Percentiles rank a stretch among this genome's conserved stretches.
These are phyloP conservation scores for Diplodia intermedia DNA, from an alignment of 2,329 filamentous ascomycete genomes.

Conservation along the genomic window DNA sequence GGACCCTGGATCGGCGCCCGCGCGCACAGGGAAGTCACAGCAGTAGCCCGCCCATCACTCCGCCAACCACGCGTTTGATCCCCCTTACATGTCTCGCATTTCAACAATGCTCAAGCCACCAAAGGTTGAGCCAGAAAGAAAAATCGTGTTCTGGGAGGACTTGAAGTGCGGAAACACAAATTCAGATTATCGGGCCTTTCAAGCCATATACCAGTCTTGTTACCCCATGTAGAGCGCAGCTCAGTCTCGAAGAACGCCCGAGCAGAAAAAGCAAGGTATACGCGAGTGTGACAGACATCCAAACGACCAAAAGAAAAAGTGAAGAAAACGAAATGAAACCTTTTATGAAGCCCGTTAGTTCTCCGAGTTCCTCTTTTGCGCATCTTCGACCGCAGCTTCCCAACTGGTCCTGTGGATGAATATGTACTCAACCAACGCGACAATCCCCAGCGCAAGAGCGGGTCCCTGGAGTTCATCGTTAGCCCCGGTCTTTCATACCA, in stretches of 20 bases:
- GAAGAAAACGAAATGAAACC: background rate
- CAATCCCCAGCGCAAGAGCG: conserved; percentile 69
- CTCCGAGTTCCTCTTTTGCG: conserved; percentile 61
- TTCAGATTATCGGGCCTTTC: background rate
- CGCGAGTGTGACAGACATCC: background rate
- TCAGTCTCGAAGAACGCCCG: background rate
- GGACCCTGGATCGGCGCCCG: background rate
- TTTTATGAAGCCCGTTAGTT: conserved; percentile 38
- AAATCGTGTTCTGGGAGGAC: background rate
- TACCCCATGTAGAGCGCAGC: background rate
- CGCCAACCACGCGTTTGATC: too few relatives aligned
- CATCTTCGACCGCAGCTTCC: conserved; percentile 66
- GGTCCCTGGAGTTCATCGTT: conserved; percentile 46
- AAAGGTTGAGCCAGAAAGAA: background rate
- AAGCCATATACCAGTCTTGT: background rate
- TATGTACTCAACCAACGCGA: conserved; percentile 61
- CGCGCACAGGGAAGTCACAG: background rate
- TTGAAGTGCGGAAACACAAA: background rate
- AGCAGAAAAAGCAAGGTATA: background rate
- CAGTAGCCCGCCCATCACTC: background rate
- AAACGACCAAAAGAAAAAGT: background rate
- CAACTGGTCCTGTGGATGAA: conserved; percentile 65
- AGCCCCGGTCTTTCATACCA: background rate
- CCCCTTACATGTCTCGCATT: too few relatives aligned
- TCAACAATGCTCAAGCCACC: too few relatives aligned